Conservation (phyloP, 805 yeast species). For the Saturnispora kantuleensis region DNA sequence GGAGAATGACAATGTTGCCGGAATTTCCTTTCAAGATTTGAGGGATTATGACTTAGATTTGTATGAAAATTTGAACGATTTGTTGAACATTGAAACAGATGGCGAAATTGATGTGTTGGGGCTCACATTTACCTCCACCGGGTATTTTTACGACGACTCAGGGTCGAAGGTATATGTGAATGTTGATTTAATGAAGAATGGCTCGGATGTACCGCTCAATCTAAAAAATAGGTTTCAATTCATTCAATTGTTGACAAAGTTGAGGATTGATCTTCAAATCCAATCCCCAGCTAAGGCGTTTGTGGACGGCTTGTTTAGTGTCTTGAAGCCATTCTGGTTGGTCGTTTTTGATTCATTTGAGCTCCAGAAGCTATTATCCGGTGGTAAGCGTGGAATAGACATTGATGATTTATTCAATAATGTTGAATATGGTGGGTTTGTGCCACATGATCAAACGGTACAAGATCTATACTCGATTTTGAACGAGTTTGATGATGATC, state of each 20-base stretch:
- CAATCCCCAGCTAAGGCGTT: constrained; percentile 52
- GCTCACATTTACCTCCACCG: constrained; percentile 57
- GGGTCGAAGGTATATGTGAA: constrained; percentile 24
- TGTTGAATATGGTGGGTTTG: constrained; percentile 58
- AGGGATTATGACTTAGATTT: constrained; percentile 59
- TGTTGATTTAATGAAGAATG: constrained; percentile 54
- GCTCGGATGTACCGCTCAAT: constrained; percentile 31
- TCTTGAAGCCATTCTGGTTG: constrained; percentile 69
- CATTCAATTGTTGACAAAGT: constrained; percentile 68
- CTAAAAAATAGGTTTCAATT: constrained; percentile 57
- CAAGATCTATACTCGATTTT: constrained; percentile 66
- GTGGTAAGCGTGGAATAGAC: constrained; percentile 62
- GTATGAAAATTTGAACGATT: constrained; percentile 52
- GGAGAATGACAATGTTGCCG: constrained; percentile 19
- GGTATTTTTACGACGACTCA: constrained; percentile 27
- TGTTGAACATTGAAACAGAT: constrained; percentile 42
- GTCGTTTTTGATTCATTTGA: constrained; percentile 79
- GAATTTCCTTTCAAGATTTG: constrained; percentile 71
- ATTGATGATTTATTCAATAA: constrained; percentile 56
- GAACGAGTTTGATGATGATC: constrained; percentile 53
- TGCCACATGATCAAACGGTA: constrained; percentile 48
- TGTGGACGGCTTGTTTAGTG: constrained; percentile 57
- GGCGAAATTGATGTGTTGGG: constrained; percentile 48
- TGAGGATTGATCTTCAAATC: constrained; percentile 58
- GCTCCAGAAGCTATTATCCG: constrained; percentile 74